Base-by-base conservation (phyloP, 73 alveolate genomes). In the Paramecium pentaurelia region DNA sequence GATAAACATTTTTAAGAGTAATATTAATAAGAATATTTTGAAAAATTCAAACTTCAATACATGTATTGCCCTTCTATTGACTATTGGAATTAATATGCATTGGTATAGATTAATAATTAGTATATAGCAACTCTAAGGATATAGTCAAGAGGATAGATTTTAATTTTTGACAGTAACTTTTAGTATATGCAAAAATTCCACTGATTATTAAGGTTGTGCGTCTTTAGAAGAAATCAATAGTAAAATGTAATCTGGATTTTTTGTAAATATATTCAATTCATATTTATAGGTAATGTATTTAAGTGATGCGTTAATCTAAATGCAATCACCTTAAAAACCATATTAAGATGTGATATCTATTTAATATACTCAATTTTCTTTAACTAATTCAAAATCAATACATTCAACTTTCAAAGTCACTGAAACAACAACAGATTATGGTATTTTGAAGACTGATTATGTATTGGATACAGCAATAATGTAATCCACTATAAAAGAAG, bases 181-280 rank as follows among this genome's bases (percentile, higher is more conserved):
- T 2, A 22, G 49, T 45, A 49, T 18, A 1, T 80, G 91, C 58
- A 20, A 80, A 49, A 80, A 80, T 47, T 42, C 91, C 6, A 80
- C 91, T 25, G 30, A 45, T 42, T 80, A 80, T 80, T 11, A 28
- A 44, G 73, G 73, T 4, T 80, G 91, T 45, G 87, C 87, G 1
- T 22, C 58, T 73, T 0, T 30, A 22, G 87, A 73, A n/a, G 87
- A 73, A 73, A 73, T 73, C 9, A 22, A 36, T 8, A 73, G 28
- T 30, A 40, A 73, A 0, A 37, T 73, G 87, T 6, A 34, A 8
- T 20, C 91, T 4, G 91, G 91, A 44, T 80, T 38, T 20, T 80
- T 6, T 80, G 91, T 54, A 54, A 3, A 6, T 18, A 16, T n/a
- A 22, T 4, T n/a, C 3, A 18, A 18, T 4, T n/a, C 18, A 54